Evolutionary conservation across 495 filamentous ascomycete genomes (phyloP).

Genomic region (Penicillium taxi): DNA sequence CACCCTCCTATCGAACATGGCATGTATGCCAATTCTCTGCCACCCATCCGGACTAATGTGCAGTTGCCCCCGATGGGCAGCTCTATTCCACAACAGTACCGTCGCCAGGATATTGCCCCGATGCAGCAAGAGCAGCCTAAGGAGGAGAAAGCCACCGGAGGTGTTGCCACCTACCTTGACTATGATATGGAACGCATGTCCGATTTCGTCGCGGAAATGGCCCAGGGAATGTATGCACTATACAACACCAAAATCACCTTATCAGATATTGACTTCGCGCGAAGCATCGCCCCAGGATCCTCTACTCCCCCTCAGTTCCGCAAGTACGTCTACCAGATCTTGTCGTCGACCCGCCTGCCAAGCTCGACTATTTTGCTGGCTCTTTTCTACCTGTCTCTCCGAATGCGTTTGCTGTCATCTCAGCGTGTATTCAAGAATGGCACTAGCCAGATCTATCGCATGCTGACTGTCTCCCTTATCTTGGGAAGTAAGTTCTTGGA

Average conservation of each 20-base stretch:
- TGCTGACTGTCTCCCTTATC: slow-evolving; percentile 81
- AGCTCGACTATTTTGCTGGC: slow-evolving; percentile 92
- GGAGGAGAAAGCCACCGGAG: slow-evolving; percentile 59
- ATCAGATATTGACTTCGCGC: slow-evolving; percentile 65
- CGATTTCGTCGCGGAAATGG: slow-evolving; percentile 93
- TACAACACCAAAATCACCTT: slow-evolving; percentile 53
- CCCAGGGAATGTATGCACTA: slow-evolving; percentile 69
- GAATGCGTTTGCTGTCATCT: slow-evolving; percentile 66
- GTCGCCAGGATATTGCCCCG: slow-evolving; percentile 31
- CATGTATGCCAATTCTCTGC: slow-evolving; percentile 30
- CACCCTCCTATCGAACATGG: slow-evolving; percentile 25
- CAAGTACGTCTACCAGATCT: slow-evolving; percentile 90
- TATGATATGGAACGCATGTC: slow-evolving; percentile 99
- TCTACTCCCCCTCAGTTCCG: slow-evolving; percentile 70
- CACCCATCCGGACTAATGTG: slow-evolving; percentile 37
- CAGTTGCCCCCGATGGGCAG: slow-evolving; percentile 40
- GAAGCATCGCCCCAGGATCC: slow-evolving; percentile 64
- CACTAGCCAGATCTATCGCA: slow-evolving; percentile 75
- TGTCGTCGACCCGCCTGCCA: slow-evolving; percentile 89
- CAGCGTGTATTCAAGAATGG: slow-evolving; percentile 47
- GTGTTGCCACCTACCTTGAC: slow-evolving; percentile 91
- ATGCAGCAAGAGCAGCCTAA: slow-evolving; percentile 37
- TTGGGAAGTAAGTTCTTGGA: slow-evolving; percentile 97
- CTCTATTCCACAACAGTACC: slow-evolving; percentile 37
- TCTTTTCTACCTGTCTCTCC: slow-evolving; percentile 78